These are phyloP conservation scores for Hirsutella minnesotensis DNA, from an alignment of 2,329 filamentous ascomycete species.

Conservation along the genomic window DNA sequence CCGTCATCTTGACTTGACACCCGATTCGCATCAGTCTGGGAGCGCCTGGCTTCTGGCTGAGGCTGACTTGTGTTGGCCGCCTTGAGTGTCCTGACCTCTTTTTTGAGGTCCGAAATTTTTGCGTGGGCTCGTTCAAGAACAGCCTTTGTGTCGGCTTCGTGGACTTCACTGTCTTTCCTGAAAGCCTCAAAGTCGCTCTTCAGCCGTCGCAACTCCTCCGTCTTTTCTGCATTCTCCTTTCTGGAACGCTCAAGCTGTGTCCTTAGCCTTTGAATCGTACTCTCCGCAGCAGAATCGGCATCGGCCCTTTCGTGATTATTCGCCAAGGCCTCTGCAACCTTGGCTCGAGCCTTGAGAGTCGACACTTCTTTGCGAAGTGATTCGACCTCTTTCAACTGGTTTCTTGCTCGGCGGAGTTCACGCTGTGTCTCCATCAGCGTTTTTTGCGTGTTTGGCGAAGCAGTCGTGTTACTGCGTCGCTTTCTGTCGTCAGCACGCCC, in stretches of 20 bases:
- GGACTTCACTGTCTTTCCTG: constrained; percentile 39
- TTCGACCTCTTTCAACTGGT: constrained; percentile 40
- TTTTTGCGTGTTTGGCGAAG: constrained; percentile 38
- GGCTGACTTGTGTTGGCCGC: constrained; percentile 7
- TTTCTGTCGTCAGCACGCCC: constrained; percentile 17
- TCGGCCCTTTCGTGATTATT: constrained; percentile 18
- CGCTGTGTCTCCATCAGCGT: constrained; percentile 40
- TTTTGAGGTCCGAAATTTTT: constrained; percentile 44
- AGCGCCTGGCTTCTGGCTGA: constrained; percentile 19
- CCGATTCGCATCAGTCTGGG: constrained; percentile 8
- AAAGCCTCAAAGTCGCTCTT: constrained; percentile 41
- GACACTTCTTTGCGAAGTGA: constrained; percentile 41
- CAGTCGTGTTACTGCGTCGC: constrained; percentile 23
- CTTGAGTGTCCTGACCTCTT: constrained; percentile 36
- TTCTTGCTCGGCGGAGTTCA: constrained; percentile 41
- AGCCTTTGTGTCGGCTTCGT: constrained; percentile 41
- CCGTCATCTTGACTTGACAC: neutral
- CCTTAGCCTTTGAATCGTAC: constrained; percentile 24
- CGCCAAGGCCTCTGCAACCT: constrained; percentile 25
- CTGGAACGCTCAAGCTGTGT: constrained; percentile 29
- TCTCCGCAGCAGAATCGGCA: constrained; percentile 11
- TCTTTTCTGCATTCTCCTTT: constrained; percentile 33
- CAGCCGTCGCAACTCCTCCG: constrained; percentile 35
- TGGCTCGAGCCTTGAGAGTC: constrained; percentile 38
- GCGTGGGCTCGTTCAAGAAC: constrained; percentile 44